Evolutionary conservation across 495 filamentous ascomycete genomes (phyloP).

Genomic region (Alectoria sarmentosa): DNA sequence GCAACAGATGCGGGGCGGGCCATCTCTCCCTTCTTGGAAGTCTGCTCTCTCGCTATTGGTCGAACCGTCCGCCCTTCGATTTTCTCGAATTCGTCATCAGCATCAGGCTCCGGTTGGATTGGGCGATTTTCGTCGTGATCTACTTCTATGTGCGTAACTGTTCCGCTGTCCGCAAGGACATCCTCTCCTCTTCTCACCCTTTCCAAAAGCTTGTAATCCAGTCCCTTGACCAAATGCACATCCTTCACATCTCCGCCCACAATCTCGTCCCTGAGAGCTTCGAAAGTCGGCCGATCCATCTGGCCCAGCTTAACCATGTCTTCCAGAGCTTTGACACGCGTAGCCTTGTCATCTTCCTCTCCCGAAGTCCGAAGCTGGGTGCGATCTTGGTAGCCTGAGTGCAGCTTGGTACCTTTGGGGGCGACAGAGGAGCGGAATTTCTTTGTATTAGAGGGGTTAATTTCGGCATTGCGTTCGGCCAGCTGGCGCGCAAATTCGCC

Average conservation of each 20-base stretch:
- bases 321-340: slow-evolving; percentile 68
- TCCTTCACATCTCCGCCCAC: slow-evolving; percentile 72
- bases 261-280: slow-evolving; percentile 63
- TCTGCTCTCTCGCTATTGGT: slow-evolving; percentile 45
- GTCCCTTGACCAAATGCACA: slow-evolving; percentile 84
- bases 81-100: slow-evolving; percentile 74
- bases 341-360: slow-evolving; percentile 39
- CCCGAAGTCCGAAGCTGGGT: slow-evolving; percentile 41
- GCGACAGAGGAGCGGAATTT: slow-evolving; percentile 71
- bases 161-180: slow-evolving; percentile 39
- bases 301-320: slow-evolving; percentile 75
- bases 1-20: slow-evolving; percentile 53
- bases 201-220: slow-evolving; percentile 77
- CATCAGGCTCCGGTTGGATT: slow-evolving; percentile 37
- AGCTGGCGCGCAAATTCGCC: slow-evolving; percentile 80
- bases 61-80: slow-evolving; percentile 58
- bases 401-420: slow-evolving; percentile 77
- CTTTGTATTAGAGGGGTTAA: slow-evolving; percentile 43
- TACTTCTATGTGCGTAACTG: slow-evolving; percentile 17
- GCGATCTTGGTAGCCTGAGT: slow-evolving; percentile 81
- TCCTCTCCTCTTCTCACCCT: slow-evolving; percentile 68
- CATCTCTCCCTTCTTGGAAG: slow-evolving; percentile 72
- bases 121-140: slow-evolving; percentile 24
- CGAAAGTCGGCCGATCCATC: slow-evolving; percentile 69
- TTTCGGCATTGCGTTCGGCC: slow-evolving; percentile 52